Conservation (phyloP, 1,139 yeast species). For the Taphrina deformans region DNA sequence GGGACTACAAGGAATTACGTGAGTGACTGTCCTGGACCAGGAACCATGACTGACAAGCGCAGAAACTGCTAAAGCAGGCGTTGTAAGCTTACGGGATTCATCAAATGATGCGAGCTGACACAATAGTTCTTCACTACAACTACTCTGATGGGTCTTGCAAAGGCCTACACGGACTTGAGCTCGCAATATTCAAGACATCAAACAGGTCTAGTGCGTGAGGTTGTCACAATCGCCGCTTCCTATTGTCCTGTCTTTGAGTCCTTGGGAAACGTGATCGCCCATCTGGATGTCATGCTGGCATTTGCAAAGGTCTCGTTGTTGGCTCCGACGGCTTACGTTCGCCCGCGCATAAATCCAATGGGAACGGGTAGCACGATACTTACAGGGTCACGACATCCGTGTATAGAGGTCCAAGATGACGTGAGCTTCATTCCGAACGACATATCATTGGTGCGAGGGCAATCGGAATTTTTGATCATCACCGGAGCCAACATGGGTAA, state of each 20-base stretch:
- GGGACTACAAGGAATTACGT: slow-evolving; percentile 63
- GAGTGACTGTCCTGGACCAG: neutral
- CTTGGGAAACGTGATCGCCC: slow-evolving; percentile 63
- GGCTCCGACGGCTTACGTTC: slow-evolving; percentile 78
- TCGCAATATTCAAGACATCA: slow-evolving; percentile 73
- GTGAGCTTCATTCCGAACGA: slow-evolving; percentile 85
- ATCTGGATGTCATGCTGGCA: slow-evolving; percentile 76
- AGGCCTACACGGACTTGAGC: slow-evolving; percentile 59
- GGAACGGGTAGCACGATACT: slow-evolving; percentile 57
- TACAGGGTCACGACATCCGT: slow-evolving; percentile 84
- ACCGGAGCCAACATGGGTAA: slow-evolving; percentile 97
- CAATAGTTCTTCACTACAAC: slow-evolving; percentile 66
- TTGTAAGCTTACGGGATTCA: slow-evolving; percentile 42
- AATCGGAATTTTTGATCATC: slow-evolving; percentile 71
- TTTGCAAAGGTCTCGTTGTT: slow-evolving; percentile 83
- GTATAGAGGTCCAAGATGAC: slow-evolving; percentile 88
- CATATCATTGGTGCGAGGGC: slow-evolving; percentile 55
- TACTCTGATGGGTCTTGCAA: slow-evolving; percentile 60
- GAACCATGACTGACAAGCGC: slow-evolving; percentile 49
- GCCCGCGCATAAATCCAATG: slow-evolving; percentile 65
- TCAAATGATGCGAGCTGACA: neutral
- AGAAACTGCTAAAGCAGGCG: slow-evolving; percentile 82
- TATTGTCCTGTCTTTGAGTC: slow-evolving; percentile 75
- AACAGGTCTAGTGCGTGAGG: slow-evolving; percentile 73
- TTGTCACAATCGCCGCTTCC: slow-evolving; percentile 73